Percentiles rank a stretch among this genome's conserved stretches.
These are phyloP conservation scores for Venturia effusa DNA, from an alignment of 2,329 filamentous ascomycete genomes.

Conservation along the genomic window DNA sequence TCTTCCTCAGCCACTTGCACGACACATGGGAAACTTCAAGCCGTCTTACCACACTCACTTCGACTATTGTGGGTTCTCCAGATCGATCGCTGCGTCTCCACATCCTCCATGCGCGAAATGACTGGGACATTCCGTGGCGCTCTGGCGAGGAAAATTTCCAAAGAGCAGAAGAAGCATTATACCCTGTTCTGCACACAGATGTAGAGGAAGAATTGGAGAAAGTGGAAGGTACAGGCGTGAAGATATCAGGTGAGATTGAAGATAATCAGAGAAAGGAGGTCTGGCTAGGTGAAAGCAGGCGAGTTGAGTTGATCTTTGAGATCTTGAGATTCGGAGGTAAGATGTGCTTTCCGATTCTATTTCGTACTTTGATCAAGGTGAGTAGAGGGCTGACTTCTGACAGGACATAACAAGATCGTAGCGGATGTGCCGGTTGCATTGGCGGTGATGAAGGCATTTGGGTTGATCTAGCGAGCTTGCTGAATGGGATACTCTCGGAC, in stretches of 20 bases:
- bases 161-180: constrained; percentile 44
- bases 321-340: constrained; percentile 33
- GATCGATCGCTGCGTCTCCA: constrained; percentile 35
- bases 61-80: constrained; percentile 18
- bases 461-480: constrained; percentile 16
- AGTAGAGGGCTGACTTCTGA: neutral
- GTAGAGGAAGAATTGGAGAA: constrained; percentile 16
- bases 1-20: constrained; percentile 53
- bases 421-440: constrained; percentile 52
- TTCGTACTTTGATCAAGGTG: neutral
- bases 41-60: constrained; percentile 47
- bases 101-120: constrained; percentile 70
- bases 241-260: neutral
- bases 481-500: no score
- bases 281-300: neutral
- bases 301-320: constrained; percentile 22
- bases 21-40: constrained; percentile 71
- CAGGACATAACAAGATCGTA: constrained; percentile 61
- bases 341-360: neutral
- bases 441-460: constrained; percentile 57
- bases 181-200: constrained; percentile 20
- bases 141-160: constrained; percentile 56
- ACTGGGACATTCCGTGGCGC: constrained; percentile 68
- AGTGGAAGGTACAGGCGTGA: constrained; percentile 15
- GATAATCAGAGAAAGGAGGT: constrained; percentile 2